Conservation (phyloP, 345 rosid genomes). For the Eucalyptus melliodora region DNA sequence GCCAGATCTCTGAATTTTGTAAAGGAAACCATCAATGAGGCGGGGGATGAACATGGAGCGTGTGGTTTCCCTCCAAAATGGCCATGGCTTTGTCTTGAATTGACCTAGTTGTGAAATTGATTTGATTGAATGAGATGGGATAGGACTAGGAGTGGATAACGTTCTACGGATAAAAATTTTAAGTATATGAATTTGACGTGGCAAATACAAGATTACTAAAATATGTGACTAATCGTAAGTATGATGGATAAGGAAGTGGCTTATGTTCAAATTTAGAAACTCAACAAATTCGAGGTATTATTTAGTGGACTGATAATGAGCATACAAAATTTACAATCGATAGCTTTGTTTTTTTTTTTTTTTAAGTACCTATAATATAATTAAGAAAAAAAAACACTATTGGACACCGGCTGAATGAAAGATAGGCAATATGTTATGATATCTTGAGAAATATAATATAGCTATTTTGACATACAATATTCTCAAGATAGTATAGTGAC, state of each 20-base stretch:
- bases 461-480: background rate
- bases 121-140: background rate
- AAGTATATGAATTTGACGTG: background rate
- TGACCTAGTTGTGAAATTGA: background rate
- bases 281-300: background rate
- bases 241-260: background rate
- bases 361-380: background rate
- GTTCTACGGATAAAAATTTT: fast-evolving
- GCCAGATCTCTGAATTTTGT: background rate
- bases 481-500: background rate
- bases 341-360: fast-evolving
- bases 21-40: background rate
- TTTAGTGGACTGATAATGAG: background rate
- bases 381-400: background rate
- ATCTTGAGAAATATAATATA: background rate
- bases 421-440: background rate
- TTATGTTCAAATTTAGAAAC: background rate
- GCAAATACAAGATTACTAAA: background rate
- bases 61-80: background rate
- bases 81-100: background rate
- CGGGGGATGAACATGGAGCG: background rate
- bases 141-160: background rate
- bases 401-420: background rate
- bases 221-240: background rate
- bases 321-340: background rate